A percentile compares a stretch with the other conserved stretches of the same genome.
Conservation (phyloP, 371 early-diverging fungal species). For the Mortierella sp. region DNA sequence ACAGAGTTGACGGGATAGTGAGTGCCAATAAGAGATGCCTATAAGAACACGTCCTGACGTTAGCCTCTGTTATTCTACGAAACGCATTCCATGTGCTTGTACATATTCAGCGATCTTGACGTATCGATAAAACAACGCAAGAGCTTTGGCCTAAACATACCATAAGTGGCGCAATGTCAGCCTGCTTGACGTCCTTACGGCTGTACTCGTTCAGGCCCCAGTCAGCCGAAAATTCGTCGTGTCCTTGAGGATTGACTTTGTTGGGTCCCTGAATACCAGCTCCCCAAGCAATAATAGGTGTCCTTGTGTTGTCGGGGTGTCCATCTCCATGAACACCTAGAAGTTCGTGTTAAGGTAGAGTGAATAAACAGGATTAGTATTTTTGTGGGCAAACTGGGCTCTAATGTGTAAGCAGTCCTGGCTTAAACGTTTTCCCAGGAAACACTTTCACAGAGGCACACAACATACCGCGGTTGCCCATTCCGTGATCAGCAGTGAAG, state of each 20-base stretch:
- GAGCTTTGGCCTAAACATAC: slow-evolving; percentile 38
- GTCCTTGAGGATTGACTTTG: slow-evolving; percentile 53
- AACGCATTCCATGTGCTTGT: neutral
- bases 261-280: slow-evolving; percentile 84
- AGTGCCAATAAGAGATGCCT: slow-evolving; percentile 88
- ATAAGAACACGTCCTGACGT: neutral
- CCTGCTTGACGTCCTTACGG: slow-evolving; percentile 91
- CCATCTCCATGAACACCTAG: slow-evolving; percentile 94
- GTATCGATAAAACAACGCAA: neutral
- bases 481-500: slow-evolving; percentile 97
- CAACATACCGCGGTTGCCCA: slow-evolving; percentile 85
- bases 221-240: slow-evolving; percentile 77
- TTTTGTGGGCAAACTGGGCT: neutral
- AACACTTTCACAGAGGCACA: neutral
- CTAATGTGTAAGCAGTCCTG: slow-evolving; percentile 19
- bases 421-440: slow-evolving; percentile 21
- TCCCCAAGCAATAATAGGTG: slow-evolving; percentile 96
- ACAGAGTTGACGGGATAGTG: slow-evolving; percentile 94
- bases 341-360: neutral
- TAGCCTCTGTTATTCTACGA: neutral
- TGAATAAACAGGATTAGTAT: neutral
- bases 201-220: slow-evolving; percentile 73
- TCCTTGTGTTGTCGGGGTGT: slow-evolving; percentile 94
- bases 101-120: neutral
- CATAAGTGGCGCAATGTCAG: slow-evolving; percentile 97